Evolutionary conservation across 768 basidiomycete species (phyloP), one percentile per base, ranked within the genome.

Genomic region (Tylopilus plumbeoviolaceoides): DNA sequence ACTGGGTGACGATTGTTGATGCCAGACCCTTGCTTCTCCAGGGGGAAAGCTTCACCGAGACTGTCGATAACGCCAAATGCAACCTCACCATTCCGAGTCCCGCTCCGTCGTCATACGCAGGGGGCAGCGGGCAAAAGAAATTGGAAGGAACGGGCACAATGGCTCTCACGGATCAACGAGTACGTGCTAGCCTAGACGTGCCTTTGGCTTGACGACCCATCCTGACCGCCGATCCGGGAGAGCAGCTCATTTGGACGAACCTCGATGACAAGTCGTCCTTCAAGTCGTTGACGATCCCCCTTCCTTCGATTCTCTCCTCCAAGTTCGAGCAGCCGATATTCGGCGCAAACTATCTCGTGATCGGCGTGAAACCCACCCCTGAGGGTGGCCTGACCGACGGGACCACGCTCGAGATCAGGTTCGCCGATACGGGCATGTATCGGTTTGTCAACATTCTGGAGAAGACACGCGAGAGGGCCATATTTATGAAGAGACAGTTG

Each of bases 251-350:
- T 60, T 88, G 87, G 70, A 76, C 73, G 6, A 71, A 73, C 33
- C 68, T 73, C 17, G 41, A 71, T 3, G 58, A 65, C 39, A 67
- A 44, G 18, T 57, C 72, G 21, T 55, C 68, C 31, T 70, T 81
- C 57, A 69, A 74, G 12, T 75, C 78, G 17, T 59, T 81, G 44
- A 73, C 75, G 11, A 63, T 91, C 31, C 88, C 85, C 6, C 73
- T 89, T 7, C 76, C 73, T 31, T 74, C 84, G 0, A 80, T 91
- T 53, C 69, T 89, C 12, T 79, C 81, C 10, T 85, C 87, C 18
- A 78, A 75, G 58, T 91, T 87, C 63, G 82, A 89, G 58, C 89
- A 91, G 64, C 90, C 90, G 5, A 77, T 81, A 9, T 84, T 91
- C 50, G 79, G 78, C 43, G 67, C 78, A 10, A 91, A 91, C 67